A percentile compares a stretch with the other conserved stretches of the same genome.
Conservation (phyloP, 441 rosid genomes). For the Populus hybrid region DNA sequence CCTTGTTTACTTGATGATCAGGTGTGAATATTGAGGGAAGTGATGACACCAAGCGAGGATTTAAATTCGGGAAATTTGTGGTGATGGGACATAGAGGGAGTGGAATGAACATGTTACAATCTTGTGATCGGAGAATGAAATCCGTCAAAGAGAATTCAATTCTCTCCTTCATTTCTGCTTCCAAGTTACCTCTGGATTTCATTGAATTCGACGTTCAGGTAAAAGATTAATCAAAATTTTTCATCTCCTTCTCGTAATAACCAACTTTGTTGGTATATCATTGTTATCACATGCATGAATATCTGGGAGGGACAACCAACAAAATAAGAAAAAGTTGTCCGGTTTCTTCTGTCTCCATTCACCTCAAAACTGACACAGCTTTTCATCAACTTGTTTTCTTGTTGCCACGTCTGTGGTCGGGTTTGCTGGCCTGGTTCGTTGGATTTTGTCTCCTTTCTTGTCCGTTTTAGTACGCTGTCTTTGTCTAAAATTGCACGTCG, state of each 20-base stretch:
- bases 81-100: conserved; percentile 87
- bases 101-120: conserved; percentile 69
- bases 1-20: conserved; percentile 2
- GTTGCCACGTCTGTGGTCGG: background rate
- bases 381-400: background rate
- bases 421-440: background rate
- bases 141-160: conserved; percentile 72
- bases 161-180: conserved; percentile 65
- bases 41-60: conserved; percentile 18
- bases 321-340: background rate
- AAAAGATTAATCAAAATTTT: background rate
- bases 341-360: conserved; percentile 11
- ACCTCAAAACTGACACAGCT: conserved; percentile 15
- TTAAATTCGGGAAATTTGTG: conserved; percentile 57
- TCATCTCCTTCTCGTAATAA: background rate
- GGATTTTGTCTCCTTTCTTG: background rate
- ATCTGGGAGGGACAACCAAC: background rate
- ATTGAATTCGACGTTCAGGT: conserved; percentile 98
- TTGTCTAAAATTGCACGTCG: background rate
- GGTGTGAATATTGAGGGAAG: conserved; percentile 19
- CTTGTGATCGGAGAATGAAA: conserved; percentile 65
- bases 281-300: background rate
- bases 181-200: conserved; percentile 63
- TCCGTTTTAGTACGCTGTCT: background rate
- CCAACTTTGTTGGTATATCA: background rate